Conservation (phyloP, 371 early-diverging fungal species). For the Apophysomyces elegans region DNA sequence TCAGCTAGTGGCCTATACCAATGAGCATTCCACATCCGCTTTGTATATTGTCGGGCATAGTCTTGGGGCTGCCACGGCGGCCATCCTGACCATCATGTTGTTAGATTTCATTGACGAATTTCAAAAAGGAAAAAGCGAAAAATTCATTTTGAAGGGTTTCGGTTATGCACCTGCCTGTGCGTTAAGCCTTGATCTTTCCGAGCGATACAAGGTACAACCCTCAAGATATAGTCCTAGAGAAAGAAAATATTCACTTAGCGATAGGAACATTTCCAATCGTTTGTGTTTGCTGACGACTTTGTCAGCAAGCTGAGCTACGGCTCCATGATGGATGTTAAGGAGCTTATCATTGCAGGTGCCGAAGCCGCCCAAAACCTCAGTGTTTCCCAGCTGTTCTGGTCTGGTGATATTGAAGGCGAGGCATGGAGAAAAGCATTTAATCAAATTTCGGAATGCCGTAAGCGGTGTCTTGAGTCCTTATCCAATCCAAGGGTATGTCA, state of each 20-base stretch:
- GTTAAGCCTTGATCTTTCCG: slow-evolving; percentile 44
- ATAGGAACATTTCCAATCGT: slow-evolving; percentile 48
- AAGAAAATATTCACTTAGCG: background rate
- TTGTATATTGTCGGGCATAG: slow-evolving; percentile 84
- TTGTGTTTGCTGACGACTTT: slow-evolving; percentile 56
- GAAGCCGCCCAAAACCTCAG: slow-evolving; percentile 46
- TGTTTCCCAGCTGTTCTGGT: slow-evolving; percentile 40
- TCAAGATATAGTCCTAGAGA: background rate
- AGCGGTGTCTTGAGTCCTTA: slow-evolving; percentile 33
- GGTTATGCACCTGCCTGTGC: slow-evolving; percentile 58
- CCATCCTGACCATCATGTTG: slow-evolving; percentile 80
- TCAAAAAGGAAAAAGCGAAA: slow-evolving; percentile 35
- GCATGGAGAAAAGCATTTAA: slow-evolving; percentile 48
- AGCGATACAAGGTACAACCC: slow-evolving; percentile 40
- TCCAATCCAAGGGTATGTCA: slow-evolving; percentile 49
- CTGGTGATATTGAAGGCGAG: slow-evolving; percentile 34
- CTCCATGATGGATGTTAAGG: slow-evolving; percentile 54
- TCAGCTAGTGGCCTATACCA: slow-evolving; percentile 66
- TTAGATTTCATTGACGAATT: slow-evolving; percentile 64
- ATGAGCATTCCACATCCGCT: slow-evolving; percentile 62
- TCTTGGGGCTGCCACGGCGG: slow-evolving; percentile 81
- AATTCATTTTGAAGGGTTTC: slow-evolving; percentile 43
- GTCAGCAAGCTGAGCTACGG: slow-evolving; percentile 58
- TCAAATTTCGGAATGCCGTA: slow-evolving; percentile 40
- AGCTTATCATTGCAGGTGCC: slow-evolving; percentile 48